Evolutionary conservation across 2,329 filamentous ascomycete species (phyloP), one percentile per base, ranked within the genome.

Genomic region (Domatiomyces catenatus): DNA sequence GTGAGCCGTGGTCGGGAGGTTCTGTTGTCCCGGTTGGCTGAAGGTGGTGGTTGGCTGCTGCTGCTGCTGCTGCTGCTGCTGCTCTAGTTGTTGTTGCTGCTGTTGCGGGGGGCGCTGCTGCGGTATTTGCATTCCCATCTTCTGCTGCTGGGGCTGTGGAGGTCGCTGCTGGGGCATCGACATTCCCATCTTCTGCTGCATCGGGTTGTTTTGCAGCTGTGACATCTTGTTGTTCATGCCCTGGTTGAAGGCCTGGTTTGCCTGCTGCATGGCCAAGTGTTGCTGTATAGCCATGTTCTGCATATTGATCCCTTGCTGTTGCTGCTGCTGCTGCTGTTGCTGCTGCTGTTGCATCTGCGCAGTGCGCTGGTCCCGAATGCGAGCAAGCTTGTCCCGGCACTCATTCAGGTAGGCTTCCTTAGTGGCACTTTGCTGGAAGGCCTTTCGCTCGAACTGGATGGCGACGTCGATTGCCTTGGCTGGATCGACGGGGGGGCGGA

Each of bases 361-460:
- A 22, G 66, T 62, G 50, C 71, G 64, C 48, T 69, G 68, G 46
- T 71, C 68, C 51, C 65, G 64, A 51, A 73, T 71, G 44, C 69
- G 65, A 7, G 63, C 58, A 26, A 73, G 61, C 51, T 72, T 73
- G 28, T 68, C 66, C 44, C 60, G 66, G 52, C 67, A 71, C 51
- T 67, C 64, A 43, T 65, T 65, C 36, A 70, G 65, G 57, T 73
- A 73, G 46, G 70, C 65, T 22, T 56, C 52, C 59, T 66, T 52
- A 63, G 66, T 57, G 12, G 55, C 45, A 26, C 52, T 52, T 53
- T 70, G 66, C 47, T 63, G 61, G 50, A 72, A 72, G 10, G 68
- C 64, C 51, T 69, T 69, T 45, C 67, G 63, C 56, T 73, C 71
- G 51, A 72, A 72, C 47, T 57, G 63, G 44, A 71, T 55, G 15